Percentiles rank a stretch among this genome's conserved stretches.
Conservation (phyloP, 441 rosid genomes). For the Arabidopsis lyrata region DNA sequence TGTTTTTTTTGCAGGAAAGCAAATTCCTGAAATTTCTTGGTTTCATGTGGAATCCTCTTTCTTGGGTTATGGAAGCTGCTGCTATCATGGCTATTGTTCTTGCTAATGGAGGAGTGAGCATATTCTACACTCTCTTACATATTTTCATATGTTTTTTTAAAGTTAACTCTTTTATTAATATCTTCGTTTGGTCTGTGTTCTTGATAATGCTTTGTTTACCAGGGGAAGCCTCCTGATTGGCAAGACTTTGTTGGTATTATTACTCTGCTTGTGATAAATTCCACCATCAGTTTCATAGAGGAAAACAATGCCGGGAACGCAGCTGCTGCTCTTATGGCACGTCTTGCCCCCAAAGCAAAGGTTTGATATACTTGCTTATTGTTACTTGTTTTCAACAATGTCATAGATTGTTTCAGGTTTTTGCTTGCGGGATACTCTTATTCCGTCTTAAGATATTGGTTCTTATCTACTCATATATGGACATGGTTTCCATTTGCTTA, state of each 20-base stretch:
- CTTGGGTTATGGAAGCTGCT: conserved; percentile 99
- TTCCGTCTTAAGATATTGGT: background rate
- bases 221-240: conserved; percentile 99
- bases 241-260: conserved; percentile 96
- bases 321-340: conserved; percentile 98
- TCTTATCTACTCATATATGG: conserved; percentile 29
- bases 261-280: conserved; percentile 82
- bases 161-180: background rate
- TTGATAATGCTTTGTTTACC: conserved; percentile 25
- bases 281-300: conserved; percentile 94
- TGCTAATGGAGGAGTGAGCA: conserved; percentile 95
- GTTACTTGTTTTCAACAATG: conserved; percentile 8
- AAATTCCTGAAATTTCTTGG: conserved; percentile 86
- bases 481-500: conserved; percentile 8
- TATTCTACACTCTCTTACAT: conserved; percentile 12
- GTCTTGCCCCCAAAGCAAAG: conserved; percentile 97
- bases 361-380: conserved; percentile 48
- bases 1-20: conserved; percentile 71
- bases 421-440: background rate
- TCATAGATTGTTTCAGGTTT: conserved; percentile 10
- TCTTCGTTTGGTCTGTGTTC: conserved; percentile 13
- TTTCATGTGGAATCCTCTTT: conserved; percentile 98
- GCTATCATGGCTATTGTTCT: conserved; percentile 98
- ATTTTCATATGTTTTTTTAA: background rate
- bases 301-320: conserved; percentile 98